These are phyloP conservation scores for Cladophialophora immunda DNA, from an alignment of 2,329 filamentous ascomycete genomes.

Conservation along the genomic window DNA sequence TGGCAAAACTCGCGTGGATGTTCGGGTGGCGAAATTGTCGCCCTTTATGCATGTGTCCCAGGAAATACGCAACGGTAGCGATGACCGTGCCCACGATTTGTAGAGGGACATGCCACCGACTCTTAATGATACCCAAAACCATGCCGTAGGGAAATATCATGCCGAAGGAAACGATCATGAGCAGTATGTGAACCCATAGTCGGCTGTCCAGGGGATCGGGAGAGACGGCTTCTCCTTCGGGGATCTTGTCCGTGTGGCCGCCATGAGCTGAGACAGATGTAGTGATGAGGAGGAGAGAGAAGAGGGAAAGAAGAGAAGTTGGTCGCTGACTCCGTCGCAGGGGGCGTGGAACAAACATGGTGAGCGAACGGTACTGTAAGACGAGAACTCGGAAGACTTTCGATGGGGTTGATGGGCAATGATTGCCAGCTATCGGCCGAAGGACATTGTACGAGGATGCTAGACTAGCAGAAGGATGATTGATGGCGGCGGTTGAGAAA, in stretches of 20 bases:
- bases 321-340: constrained; percentile 13
- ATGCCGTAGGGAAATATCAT: constrained; percentile 93
- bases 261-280: constrained; percentile 57
- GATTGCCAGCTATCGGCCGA: constrained; percentile 19
- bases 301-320: constrained; percentile 20
- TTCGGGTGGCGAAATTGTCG: constrained; percentile 80
- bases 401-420: constrained; percentile 2
- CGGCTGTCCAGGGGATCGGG: constrained; percentile 80
- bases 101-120: constrained; percentile 91
- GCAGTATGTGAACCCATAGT: constrained; percentile 92
- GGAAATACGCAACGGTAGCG: constrained; percentile 84
- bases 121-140: constrained; percentile 90
- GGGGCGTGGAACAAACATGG: constrained; percentile 27
- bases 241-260: constrained; percentile 66
- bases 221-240: constrained; percentile 75
- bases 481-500: neutral
- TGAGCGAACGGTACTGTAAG: constrained; percentile 9
- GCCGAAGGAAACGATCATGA: constrained; percentile 88
- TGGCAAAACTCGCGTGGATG: constrained; percentile 82
- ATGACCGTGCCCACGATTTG: constrained; percentile 79
- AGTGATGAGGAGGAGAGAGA: constrained; percentile 43
- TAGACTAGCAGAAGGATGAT: neutral
- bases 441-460: constrained; percentile 20
- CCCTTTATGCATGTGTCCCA: constrained; percentile 90
- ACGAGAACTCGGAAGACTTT: neutral